Evolutionary conservation across 352 stramenopile species (phyloP), one percentile per base, ranked within the genome.

Genomic region (Stramenopiles sp.): DNA sequence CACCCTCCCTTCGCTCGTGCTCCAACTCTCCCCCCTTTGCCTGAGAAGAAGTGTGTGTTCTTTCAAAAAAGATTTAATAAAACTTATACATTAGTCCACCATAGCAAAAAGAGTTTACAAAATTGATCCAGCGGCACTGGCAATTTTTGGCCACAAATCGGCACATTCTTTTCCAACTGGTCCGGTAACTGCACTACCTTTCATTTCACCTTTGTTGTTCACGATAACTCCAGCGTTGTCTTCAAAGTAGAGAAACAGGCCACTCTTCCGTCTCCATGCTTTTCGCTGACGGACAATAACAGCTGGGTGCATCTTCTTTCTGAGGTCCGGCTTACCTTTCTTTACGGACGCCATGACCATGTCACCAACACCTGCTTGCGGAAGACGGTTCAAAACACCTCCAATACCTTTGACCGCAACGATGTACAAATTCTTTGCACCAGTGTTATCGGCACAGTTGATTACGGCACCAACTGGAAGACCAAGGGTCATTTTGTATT

Each of bases 161-260:
- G 95, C 96, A 87, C 95, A 99, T 85, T 99, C 96, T 90, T 99
- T 99, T 75, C 92, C 94, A 78, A 99, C 94, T 63, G 96, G 96
- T 82, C 95, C 96, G 76, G 94, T 98, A 76, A 99, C 98, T 79
- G 95, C 95, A 80, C 92, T 36, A 76, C 91, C 96, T 89, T 99
- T 99, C 96, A 99, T 99, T 86, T 99, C 96, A 81, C 96, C 96
- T 92, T 99, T 99, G 77, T 96, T 96, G 88, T 99, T 99, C 74
- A 99, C 96, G 83, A 99, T 99, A 49, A 99, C 96, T 83, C 95
- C 96, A 74, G 96, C 96, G 86, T 97, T 99, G 87, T 99, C 89
- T 83, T 99, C 96, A 81, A 99, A 99, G 87, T 99, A 98, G 82
- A 99, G 97, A 86, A 98, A 99, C 34, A 98, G 89, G 78, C 96